Base-by-base conservation (phyloP, 441 rosid species). In the Pelargonium fulgidum region DNA sequence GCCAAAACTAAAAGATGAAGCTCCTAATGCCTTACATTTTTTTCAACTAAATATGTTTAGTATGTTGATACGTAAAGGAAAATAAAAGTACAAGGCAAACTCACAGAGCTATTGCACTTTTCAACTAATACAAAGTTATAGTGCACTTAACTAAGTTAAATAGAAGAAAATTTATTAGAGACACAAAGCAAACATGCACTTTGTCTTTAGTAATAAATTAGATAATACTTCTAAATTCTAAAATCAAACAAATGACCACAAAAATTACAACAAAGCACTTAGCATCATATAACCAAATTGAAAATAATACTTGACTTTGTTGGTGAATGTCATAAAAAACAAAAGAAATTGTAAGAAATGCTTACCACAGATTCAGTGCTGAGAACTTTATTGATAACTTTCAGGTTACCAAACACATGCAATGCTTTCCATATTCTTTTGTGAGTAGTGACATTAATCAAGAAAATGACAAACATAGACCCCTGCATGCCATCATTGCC, bases 401-500 rank as follows among this genome's bases (percentile, higher is more conserved):
- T 56, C n/a, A 56, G 14, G 6, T 72, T 82, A 24, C 78, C 0
- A 22, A 1, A 2, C 72, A 50, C 72, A 69, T 81, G 86, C 77
- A 88, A 54, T 42, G 85, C 81, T 1, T 71, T 74, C 96, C 92
- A 88, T 22, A 85, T 90, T 59, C 88, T 73, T 22, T 58, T 80
- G 75, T 76, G 74, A 29, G 96, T 76, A 1, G 77, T 77, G n/a
- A 79, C 29, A 72, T 52, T 82, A 56, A 20, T 78, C 79, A 90
- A 73, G 36, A 68, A 83, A 69, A 81, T 72, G 11, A 84, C 83
- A 29, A 65, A 75, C 1, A 75, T 16, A 10, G 83, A 75, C 54
- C 73, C 75, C 58, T 65, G 66, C 74, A 3, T 36, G 36, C 11
- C 33, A 22, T 22, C 24, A 22, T 22, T 22, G 24, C 24, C 24